Evolutionary conservation across 2,329 filamentous ascomycete genomes (phyloP), one percentile per base, ranked within the genome.

Genomic region (Cladosporium sp.): DNA sequence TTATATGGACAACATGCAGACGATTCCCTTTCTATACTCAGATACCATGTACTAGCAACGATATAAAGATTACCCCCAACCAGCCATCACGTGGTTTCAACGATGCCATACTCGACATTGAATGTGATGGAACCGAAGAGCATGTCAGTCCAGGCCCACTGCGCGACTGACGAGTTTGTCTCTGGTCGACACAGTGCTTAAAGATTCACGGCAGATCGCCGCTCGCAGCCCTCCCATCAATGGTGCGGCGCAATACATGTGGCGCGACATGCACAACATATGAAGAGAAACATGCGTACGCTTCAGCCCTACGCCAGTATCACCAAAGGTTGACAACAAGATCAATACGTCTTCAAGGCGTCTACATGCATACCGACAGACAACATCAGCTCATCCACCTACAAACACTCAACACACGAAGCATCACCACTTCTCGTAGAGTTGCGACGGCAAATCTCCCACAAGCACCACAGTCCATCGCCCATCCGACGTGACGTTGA

Each of bases 11-110:
- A 54, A 14, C 9, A 55, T n/a, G 38, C 51, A 45, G 2, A 45
- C 38, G 39, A 55, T n/a, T 45, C 34, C 38, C 28, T 45, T 36
- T 43, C 28, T 20, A 8, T 43, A 8, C n/a, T 30, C 17, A 5
- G 51, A 54, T 54, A 54, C 51, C 51, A 42, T 54, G 51, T 54
- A 54, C 38, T 30, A 40, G 51, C 51, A 54, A 38, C 22, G 49
- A 51, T 58, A 51, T 37, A 54, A 25, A 12, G 11, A 11, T 34
- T 12, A 34, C 30, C 30, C 9, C 7, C 7, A 34, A 11, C 8
- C 30, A 34, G 8, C 11, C 11, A 2, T 34, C 2, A 8, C 30
- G 8, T 34, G 30, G 11, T 25, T 25, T 3, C 25, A 25, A 3
- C 6, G 3, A 25, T 25, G 25, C 25, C 25, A 3, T 25, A 25